Percentiles rank a stretch among this genome's conserved stretches.
Conservation (phyloP, 1,139 yeast species). For the Yamadazyma friedrichii region DNA sequence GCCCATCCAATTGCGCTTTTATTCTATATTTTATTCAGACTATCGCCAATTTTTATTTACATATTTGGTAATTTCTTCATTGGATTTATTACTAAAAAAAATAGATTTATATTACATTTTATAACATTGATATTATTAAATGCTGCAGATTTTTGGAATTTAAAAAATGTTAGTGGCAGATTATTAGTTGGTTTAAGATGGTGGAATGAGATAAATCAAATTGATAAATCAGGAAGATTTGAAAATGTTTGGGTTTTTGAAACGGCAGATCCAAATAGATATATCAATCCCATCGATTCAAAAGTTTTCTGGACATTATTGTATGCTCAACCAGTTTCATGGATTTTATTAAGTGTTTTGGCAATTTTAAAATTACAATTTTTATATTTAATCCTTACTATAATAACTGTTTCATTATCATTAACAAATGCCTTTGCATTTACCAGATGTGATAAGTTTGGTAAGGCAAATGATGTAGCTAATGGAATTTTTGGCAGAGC, state of each 20-base stretch:
- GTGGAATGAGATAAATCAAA: constrained; percentile 75
- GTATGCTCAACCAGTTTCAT: constrained; percentile 71
- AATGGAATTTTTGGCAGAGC: constrained; percentile 50
- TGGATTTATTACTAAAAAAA: constrained; percentile 38
- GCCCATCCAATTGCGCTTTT: constrained; percentile 81
- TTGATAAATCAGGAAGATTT: constrained; percentile 45
- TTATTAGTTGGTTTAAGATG: constrained; percentile 88
- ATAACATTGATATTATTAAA: constrained; percentile 71
- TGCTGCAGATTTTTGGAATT: constrained; percentile 92
- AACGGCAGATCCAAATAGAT: constrained; percentile 76
- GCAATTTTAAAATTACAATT: constrained; percentile 79
- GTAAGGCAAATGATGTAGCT: constrained; percentile 65
- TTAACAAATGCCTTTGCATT: constrained; percentile 85
- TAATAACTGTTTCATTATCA: constrained; percentile 68
- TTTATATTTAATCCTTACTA: constrained; percentile 64
- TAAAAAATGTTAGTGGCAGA: constrained; percentile 88
- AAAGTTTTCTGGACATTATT: constrained; percentile 82
- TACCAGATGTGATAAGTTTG: constrained; percentile 86
- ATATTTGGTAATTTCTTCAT: constrained; percentile 68
- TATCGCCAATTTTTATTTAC: constrained; percentile 64
- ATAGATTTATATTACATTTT: constrained; percentile 71
- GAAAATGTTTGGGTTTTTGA: constrained; percentile 88
- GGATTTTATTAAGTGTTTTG: constrained; percentile 72
- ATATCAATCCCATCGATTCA: constrained; percentile 89
- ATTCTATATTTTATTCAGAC: constrained; percentile 61